Percentiles rank a stretch among this genome's conserved stretches.
phyloP scores from a whole-genome alignment of 768 basidiomycete genomes.

The Termitomyces sp. region DNA sequence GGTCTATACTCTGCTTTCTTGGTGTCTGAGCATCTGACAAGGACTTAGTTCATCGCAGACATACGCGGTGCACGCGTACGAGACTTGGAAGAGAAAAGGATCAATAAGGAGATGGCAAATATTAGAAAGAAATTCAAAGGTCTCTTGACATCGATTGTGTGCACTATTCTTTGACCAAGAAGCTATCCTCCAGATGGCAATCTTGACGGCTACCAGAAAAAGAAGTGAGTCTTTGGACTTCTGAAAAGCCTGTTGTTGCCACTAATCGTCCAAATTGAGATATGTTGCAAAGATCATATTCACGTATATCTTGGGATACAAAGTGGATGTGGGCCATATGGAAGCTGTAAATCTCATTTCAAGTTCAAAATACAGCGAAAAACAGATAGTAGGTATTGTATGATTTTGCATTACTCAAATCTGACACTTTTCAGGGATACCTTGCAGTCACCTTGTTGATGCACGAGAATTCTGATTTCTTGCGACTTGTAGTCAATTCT shows the following conservation, averaged over 20 bases:
- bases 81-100: conserved; percentile 96
- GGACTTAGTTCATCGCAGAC: conserved; percentile 90
- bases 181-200: conserved; percentile 63
- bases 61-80: conserved; percentile 95
- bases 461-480: conserved; percentile 98
- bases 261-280: conserved; percentile 35
- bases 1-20: conserved; percentile 34
- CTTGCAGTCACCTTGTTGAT: conserved; percentile 94
- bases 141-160: conserved; percentile 19
- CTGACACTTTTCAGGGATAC: conserved; percentile 67
- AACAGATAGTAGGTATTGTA: conserved; percentile 82
- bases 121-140: conserved; percentile 99
- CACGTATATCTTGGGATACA: conserved; percentile 98
- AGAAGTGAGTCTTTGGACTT: conserved; percentile 57
- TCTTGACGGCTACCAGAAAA: conserved; percentile 87
- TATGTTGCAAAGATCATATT: conserved; percentile 99
- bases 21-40: conserved; percentile 10
- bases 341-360: conserved; percentile 98
- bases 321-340: conserved; percentile 99
- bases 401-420: conserved; percentile 4
- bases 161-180: neutral
- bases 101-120: conserved; percentile 99
- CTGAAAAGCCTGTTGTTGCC: neutral
- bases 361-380: conserved; percentile 94
- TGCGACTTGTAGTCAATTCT: conserved; percentile 95